These are phyloP conservation scores for Yarrowia galli DNA, from an alignment of 1,139 yeast species.

Conservation along the genomic window DNA sequence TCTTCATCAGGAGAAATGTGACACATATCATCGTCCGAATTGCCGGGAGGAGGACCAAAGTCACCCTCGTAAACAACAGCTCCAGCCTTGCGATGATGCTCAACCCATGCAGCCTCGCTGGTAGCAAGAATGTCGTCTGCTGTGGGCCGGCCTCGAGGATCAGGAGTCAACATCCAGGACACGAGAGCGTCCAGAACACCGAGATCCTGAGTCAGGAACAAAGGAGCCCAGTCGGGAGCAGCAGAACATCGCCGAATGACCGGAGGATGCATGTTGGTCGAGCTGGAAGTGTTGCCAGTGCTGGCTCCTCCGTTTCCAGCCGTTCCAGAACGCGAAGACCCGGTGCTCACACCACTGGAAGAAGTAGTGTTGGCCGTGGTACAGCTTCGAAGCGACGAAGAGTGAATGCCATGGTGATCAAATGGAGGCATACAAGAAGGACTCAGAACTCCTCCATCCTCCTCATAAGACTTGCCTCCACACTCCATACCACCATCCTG, in stretches of 20 bases:
- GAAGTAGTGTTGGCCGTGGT: slow-evolving; percentile 33
- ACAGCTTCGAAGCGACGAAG: slow-evolving; percentile 34
- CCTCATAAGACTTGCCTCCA: slow-evolving; percentile 17
- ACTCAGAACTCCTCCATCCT: slow-evolving; percentile 13
- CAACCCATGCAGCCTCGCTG: slow-evolving; percentile 80
- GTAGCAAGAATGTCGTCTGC: slow-evolving; percentile 72
- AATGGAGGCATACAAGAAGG: slow-evolving; percentile 34
- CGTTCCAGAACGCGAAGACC: slow-evolving; percentile 31
- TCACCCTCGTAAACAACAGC: slow-evolving; percentile 97
- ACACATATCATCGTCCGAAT: slow-evolving; percentile 13
- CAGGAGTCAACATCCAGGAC: slow-evolving; percentile 87
- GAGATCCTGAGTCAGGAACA: slow-evolving; percentile 76
- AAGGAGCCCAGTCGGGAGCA: slow-evolving; percentile 84
- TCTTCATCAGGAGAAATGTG: slow-evolving; percentile 14
- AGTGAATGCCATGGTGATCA: slow-evolving; percentile 15
- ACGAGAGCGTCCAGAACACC: slow-evolving; percentile 81
- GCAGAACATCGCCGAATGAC: slow-evolving; percentile 37
- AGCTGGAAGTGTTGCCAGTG: slow-evolving; percentile 27
- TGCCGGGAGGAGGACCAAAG: slow-evolving; percentile 76
- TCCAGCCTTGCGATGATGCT: slow-evolving; percentile 85
- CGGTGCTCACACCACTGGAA: slow-evolving; percentile 8
- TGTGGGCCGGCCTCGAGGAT: slow-evolving; percentile 81
- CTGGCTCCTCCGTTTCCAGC: slow-evolving; percentile 34
- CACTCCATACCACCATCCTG: neutral
- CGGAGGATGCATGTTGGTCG: slow-evolving; percentile 24